These are phyloP conservation scores for Begonia peltatifolia DNA, from an alignment of 306 rosid genomes.

Conservation along the genomic window DNA sequence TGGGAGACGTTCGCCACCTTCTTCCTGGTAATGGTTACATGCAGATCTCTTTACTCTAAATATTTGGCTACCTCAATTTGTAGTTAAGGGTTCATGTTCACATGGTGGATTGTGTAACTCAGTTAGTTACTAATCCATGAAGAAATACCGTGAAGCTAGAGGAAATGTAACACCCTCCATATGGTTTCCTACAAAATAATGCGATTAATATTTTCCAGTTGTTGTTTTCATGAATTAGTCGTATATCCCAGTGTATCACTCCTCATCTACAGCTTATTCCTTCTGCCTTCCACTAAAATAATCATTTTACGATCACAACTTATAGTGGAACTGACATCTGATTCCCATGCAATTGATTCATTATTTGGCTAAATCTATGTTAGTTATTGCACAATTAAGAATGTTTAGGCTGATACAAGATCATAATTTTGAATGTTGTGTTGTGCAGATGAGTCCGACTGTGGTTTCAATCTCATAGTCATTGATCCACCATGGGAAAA, in stretches of 20 bases:
- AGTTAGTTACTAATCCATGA: too few species aligned
- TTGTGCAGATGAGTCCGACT: constrained; percentile 33
- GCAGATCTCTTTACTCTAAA: constrained; percentile 8
- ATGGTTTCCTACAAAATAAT: too few species aligned
- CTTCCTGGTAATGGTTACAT: constrained; percentile 69
- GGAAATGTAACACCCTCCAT: too few species aligned
- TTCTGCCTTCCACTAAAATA: too few species aligned
- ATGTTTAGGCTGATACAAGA: neutral
- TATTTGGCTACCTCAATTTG: neutral
- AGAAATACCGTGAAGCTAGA: too few species aligned
- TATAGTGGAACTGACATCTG: neutral
- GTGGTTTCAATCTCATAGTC: constrained; percentile 68
- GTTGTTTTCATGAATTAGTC: neutral
- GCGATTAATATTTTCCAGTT: neutral
- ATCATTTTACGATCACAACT: neutral
- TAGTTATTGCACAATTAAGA: neutral
- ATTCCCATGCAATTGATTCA: too few species aligned
- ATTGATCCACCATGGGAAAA: constrained; percentile 98
- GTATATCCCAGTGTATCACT: neutral
- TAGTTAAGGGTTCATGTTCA: too few species aligned
- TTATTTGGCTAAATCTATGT: neutral
- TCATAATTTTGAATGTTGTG: constrained; percentile 1
- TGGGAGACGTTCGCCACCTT: constrained; percentile 77
- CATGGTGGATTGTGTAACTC: too few species aligned
- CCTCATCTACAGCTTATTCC: too few species aligned